Evolutionary conservation across 352 stramenopile genomes (phyloP).

Genomic region (Pelagophyceae sp.): DNA sequence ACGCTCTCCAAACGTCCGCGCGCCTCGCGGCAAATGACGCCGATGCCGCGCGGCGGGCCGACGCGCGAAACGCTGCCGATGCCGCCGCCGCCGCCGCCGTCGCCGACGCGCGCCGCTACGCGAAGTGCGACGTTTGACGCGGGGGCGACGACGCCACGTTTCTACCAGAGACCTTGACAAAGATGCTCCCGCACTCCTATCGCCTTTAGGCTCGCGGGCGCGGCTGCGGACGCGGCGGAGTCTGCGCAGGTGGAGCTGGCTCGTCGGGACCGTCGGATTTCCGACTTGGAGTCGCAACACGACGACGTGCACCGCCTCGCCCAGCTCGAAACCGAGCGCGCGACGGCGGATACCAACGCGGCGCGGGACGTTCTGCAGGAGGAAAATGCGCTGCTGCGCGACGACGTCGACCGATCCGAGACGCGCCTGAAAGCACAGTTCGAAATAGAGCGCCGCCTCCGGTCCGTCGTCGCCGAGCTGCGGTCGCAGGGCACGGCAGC

Average conservation of each 20-base stretch:
- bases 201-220: neutral
- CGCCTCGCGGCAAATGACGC: neutral
- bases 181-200: neutral
- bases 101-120: neutral
- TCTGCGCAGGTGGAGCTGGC: neutral
- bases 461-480: conserved; percentile 5
- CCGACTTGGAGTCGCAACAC: neutral
- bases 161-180: neutral
- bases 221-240: neutral
- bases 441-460: neutral
- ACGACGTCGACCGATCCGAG: neutral
- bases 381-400: neutral
- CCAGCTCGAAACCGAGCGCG: neutral
- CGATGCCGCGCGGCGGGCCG: neutral
- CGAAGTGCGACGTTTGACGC: too few relatives aligned
- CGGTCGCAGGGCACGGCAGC: neutral
- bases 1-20: neutral
- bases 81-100: neutral
- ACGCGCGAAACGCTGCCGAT: neutral
- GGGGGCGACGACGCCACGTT: too few relatives aligned
- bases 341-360: neutral
- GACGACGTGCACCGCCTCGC: neutral
- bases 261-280: neutral
- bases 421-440: neutral
- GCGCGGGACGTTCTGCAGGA: neutral